A percentile compares a stretch with the other conserved stretches of the same genome.
Conservation (phyloP, 2,329 filamentous ascomycete genomes). For the Monosporascus ibericus region DNA sequence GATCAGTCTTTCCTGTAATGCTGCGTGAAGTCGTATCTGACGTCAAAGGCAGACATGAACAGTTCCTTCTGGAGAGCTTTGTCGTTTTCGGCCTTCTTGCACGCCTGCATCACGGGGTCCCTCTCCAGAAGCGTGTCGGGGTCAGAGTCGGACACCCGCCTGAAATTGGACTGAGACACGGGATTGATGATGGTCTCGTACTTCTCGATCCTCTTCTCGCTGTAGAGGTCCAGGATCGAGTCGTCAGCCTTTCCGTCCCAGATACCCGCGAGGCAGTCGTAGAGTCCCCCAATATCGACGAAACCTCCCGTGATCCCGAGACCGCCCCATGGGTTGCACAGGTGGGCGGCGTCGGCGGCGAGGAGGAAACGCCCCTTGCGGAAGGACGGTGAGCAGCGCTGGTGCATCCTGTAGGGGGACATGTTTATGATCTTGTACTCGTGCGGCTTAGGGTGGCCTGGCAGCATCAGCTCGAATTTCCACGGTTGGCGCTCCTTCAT, state of each 20-base stretch:
- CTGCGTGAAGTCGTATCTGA: conserved; percentile 39
- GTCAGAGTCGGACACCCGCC: conserved; percentile 34
- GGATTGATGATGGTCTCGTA: conserved; percentile 38
- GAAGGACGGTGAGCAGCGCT: conserved; percentile 51
- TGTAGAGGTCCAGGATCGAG: conserved; percentile 38
- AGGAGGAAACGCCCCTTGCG: conserved; percentile 51
- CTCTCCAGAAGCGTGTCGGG: conserved; percentile 31
- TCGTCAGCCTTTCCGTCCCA: conserved; percentile 38
- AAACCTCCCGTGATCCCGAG: conserved; percentile 59
- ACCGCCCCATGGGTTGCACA: conserved; percentile 51
- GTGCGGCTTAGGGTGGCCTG: conserved; percentile 50
- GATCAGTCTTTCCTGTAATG: conserved; percentile 29
- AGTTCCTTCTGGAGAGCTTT: conserved; percentile 25
- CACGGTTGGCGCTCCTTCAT: conserved; percentile 44
- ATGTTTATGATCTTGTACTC: conserved; percentile 53
- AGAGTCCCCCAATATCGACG: conserved; percentile 56
- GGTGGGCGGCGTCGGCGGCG: conserved; percentile 55
- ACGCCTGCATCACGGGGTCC: conserved; percentile 34
- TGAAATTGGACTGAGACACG: conserved; percentile 37
- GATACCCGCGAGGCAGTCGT: conserved; percentile 48
- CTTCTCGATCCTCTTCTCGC: conserved; percentile 39
- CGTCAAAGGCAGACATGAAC: conserved; percentile 28
- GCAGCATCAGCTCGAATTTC: conserved; percentile 53
- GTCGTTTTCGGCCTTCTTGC: conserved; percentile 31
- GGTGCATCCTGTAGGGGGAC: conserved; percentile 56